Conservation (phyloP, 768 basidiomycete species). For the Fistulinella prunicolor region DNA sequence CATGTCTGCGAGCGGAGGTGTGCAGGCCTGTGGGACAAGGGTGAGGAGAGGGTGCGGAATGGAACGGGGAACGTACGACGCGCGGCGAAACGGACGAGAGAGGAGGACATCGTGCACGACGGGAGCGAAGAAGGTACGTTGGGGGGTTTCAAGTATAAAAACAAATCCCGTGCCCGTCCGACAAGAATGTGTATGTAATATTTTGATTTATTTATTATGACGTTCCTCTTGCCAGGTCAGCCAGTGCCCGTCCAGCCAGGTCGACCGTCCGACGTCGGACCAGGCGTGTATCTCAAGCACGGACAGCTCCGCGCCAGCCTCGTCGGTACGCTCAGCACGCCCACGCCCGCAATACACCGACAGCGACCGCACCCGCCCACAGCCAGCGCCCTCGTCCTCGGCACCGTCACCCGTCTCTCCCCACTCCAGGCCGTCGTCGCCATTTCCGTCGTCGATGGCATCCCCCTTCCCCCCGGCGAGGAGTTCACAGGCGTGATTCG, state of each 20-base stretch:
- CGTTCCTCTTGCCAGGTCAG: conserved; percentile 71
- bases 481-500: conserved; percentile 90
- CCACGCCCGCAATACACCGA: conserved; percentile 60
- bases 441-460: conserved; percentile 84
- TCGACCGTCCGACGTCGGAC: conserved; percentile 56
- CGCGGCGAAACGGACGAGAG: conserved; percentile 61
- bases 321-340: conserved; percentile 56
- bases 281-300: conserved; percentile 65
- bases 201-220: conserved; percentile 23
- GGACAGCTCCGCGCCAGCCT: conserved; percentile 67
- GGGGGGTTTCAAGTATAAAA: not conserved
- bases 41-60: not conserved
- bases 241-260: conserved; percentile 57
- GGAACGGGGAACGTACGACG: conserved; percentile 49
- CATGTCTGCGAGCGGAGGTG: conserved; percentile 72
- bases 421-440: conserved; percentile 80
- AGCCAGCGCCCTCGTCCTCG: conserved; percentile 75
- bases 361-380: conserved; percentile 71
- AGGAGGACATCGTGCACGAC: conserved; percentile 50
- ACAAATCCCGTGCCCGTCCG: conserved; percentile 26
- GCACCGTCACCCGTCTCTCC: conserved; percentile 77
- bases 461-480: conserved; percentile 77
- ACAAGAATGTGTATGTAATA: not conserved
- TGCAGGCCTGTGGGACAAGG: conserved; percentile 60
- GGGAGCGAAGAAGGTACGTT: conserved; percentile 19